phyloP scores from a whole-genome alignment of 2,329 filamentous ascomycete species.

The Fusarium sororula region DNA sequence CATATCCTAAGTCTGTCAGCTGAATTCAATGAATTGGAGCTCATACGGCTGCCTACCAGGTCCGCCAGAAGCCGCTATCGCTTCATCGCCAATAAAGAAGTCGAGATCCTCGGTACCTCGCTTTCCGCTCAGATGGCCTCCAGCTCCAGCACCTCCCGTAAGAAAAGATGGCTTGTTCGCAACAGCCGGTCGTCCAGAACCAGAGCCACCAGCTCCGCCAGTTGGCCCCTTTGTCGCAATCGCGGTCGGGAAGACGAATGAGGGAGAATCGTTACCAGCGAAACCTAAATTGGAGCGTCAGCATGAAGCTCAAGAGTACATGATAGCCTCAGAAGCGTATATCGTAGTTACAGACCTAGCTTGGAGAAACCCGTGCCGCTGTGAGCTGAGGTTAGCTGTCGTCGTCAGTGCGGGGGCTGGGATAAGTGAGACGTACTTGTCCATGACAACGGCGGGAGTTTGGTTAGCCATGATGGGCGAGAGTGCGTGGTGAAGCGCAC shows the following conservation, averaged over 20 bases:
- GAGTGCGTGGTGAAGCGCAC: constrained; percentile 37
- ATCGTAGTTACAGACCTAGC: constrained; percentile 73
- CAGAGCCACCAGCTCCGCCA: constrained; percentile 76
- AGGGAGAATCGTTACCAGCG: constrained; percentile 98
- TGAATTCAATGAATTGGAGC: background rate
- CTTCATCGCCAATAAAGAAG: constrained; percentile 99
- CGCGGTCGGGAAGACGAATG: constrained; percentile 98
- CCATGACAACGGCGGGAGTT: constrained; percentile 99
- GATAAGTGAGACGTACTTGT: constrained; percentile 83
- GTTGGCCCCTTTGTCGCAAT: constrained; percentile 91
- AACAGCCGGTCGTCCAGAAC: constrained; percentile 88
- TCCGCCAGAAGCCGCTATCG: constrained; percentile 81
- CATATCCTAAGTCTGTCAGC: constrained; percentile 73
- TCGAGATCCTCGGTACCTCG: constrained; percentile 97
- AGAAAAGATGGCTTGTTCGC: constrained; percentile 96
- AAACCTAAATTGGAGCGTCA: constrained; percentile 71
- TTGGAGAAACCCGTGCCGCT: constrained; percentile 99
- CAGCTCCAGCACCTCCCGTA: constrained; percentile 85
- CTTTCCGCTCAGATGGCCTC: constrained; percentile 87
- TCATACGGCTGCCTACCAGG: constrained; percentile 67
- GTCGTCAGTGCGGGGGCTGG: constrained; percentile 42
- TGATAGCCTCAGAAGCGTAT: constrained; percentile 13
- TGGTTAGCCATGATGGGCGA: constrained; percentile 82
- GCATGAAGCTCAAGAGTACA: constrained; percentile 24
- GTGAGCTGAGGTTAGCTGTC: constrained; percentile 47